Percentiles rank a stretch among this genome's conserved stretches.
phyloP scores from a whole-genome alignment of 306 rosid species.

The Trichosanthes cucumerina region DNA sequence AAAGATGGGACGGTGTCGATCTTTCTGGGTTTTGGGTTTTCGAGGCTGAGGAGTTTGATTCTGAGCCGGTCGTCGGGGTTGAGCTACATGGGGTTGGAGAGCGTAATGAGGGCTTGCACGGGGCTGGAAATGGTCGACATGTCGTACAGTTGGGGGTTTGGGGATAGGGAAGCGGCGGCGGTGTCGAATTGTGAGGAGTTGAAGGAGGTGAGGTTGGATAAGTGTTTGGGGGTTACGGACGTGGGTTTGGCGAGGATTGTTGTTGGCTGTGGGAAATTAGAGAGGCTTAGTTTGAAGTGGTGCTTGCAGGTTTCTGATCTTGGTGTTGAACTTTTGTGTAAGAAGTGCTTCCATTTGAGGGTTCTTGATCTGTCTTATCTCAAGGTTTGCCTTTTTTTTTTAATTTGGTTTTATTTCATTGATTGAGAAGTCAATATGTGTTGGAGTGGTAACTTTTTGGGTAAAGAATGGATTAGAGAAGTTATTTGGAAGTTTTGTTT shows the following conservation, averaged over 20 bases:
- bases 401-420: neutral
- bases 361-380: constrained; percentile 50
- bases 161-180: constrained; percentile 53
- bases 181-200: constrained; percentile 30
- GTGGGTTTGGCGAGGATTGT: constrained; percentile 53
- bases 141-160: constrained; percentile 39
- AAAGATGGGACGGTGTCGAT: constrained; percentile 26
- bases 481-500: neutral
- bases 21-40: constrained; percentile 23
- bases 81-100: constrained; percentile 35
- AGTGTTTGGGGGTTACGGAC: constrained; percentile 45
- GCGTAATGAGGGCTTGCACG: constrained; percentile 31
- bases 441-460: neutral
- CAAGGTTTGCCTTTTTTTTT: constrained; percentile 25
- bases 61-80: constrained; percentile 48
- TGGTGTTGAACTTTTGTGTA: constrained; percentile 51
- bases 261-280: constrained; percentile 36
- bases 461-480: neutral
- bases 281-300: constrained; percentile 54
- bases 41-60: constrained; percentile 22
- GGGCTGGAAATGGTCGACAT: constrained; percentile 36
- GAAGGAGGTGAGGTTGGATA: constrained; percentile 47
- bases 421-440: neutral
- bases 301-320: constrained; percentile 59
- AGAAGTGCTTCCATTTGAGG: constrained; percentile 43